Base-by-base conservation (phyloP, 768 basidiomycete species). In the Sporobolomyces phaffii region DNA sequence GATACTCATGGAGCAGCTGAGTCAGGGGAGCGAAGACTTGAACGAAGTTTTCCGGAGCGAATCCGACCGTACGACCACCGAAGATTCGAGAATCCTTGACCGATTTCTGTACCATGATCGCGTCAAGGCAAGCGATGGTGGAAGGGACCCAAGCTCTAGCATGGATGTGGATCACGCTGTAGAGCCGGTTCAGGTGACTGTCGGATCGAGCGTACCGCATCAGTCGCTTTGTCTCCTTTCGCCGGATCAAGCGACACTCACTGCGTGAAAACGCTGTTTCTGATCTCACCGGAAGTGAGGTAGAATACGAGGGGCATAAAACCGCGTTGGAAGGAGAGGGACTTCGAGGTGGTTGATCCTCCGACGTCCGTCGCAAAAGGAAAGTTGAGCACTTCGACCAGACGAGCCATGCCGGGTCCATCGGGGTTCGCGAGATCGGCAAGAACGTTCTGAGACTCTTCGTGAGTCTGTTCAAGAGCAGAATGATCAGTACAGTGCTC, bases 261-360 rank as follows among this genome's bases (percentile, higher is more conserved):
- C 51, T 38, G 40, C 3, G 22, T 26, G 29, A 47, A 22, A n/a
- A 41, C 40, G 14, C 13, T 26, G 24, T 20, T 44, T 7, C 31
- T 20, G 29, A 62, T 33, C 20, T 38, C 28, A 14, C 15, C 6
- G 6, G 45, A 48, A 1, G 62, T 49, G 18, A 50, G 5, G 38
- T 50, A 64, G 38, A 81, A 77, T n/a, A 87, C 75, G 22, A 87
- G 67, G 0, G 83, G 83, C 9, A 86, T 69, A 66, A 82, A 80
- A 0, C 82, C 85, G 31, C 81, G 76, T 66, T 87, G 84, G 63
- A 87, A 87, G 2, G 86, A 86, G 11, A 87, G 78, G 0, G 73
- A 67, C 0, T 76, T 69, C 50, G 50, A 17, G 5, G 50, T 11
- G 5, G 31, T 6, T 5, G 50, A 11, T 11, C 10, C 26, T 28